These are phyloP conservation scores for Aspergillus leporis DNA, from an alignment of 495 filamentous ascomycete genomes.

Conservation along the genomic window DNA sequence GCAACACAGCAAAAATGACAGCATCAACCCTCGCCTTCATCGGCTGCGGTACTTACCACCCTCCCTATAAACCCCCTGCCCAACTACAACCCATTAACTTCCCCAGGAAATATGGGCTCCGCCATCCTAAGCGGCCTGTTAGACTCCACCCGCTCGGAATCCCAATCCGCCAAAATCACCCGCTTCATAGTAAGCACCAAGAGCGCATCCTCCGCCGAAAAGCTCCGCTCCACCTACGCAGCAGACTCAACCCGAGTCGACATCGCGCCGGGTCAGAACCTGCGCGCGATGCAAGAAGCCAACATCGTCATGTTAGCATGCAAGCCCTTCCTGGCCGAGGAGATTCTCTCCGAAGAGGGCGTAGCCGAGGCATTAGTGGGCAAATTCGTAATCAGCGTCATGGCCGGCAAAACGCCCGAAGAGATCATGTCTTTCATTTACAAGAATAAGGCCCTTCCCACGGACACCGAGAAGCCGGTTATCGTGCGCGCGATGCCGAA, in stretches of 20 bases:
- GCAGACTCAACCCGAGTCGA: slow-evolving; percentile 13
- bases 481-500: slow-evolving; percentile 39
- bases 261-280: slow-evolving; percentile 14
- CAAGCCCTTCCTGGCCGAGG: slow-evolving; percentile 37
- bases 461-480: slow-evolving; percentile 7
- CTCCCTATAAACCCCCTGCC: not conserved
- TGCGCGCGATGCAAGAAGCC: slow-evolving; percentile 29
- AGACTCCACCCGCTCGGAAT: slow-evolving; percentile 25
- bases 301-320: slow-evolving; percentile 38
- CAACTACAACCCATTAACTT: slow-evolving; percentile 7
- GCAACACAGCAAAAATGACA: slow-evolving; percentile 1
- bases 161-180: slow-evolving; percentile 2
- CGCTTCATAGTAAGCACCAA: slow-evolving; percentile 35
- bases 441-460: slow-evolving; percentile 18
- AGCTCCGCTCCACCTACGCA: slow-evolving; percentile 1
- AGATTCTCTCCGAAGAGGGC: slow-evolving; percentile 28
- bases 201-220: slow-evolving; percentile 23
- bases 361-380: slow-evolving; percentile 50
- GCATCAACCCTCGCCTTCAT: slow-evolving; percentile 28
- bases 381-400: slow-evolving; percentile 82
- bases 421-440: slow-evolving; percentile 65
- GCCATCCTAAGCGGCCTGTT: slow-evolving; percentile 38
- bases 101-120: slow-evolving; percentile 42
- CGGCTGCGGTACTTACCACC: slow-evolving; percentile 29
- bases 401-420: slow-evolving; percentile 72